Conservation (phyloP, 192 early-diverging fungal genomes). For the Anaeromyces robustus region DNA sequence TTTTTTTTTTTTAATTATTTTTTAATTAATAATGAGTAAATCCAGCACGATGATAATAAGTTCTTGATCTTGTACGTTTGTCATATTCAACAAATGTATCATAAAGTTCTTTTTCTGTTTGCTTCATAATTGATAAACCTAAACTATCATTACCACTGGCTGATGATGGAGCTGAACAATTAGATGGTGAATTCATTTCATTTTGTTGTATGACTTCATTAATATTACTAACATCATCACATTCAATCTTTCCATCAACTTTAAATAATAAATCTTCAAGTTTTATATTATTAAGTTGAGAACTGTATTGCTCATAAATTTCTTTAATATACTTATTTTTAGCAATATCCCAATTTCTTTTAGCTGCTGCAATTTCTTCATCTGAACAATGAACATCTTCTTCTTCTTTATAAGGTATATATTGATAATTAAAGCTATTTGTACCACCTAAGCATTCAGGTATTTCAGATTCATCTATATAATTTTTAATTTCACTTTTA, state of each 20-base stretch:
- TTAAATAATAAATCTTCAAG: background rate
- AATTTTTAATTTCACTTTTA: slow-evolving; percentile 41
- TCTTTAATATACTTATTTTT: background rate
- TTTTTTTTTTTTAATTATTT: too few species aligned
- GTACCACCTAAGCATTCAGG: slow-evolving; percentile 44
- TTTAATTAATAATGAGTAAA: slow-evolving; percentile 1
- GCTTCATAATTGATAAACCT: background rate
- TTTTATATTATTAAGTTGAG: background rate
- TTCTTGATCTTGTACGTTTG: slow-evolving; percentile 14
- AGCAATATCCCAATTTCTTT: background rate
- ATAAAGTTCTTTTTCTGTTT: background rate
- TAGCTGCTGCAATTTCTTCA: background rate
- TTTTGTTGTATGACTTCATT: background rate
- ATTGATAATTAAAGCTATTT: slow-evolving; percentile 32
- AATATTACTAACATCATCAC: background rate
- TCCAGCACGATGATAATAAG: slow-evolving; percentile 28
- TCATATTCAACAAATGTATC: background rate
- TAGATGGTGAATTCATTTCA: background rate
- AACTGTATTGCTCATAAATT: background rate
- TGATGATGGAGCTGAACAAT: background rate
- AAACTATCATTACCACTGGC: background rate
- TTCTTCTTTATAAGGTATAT: slow-evolving; percentile 15
- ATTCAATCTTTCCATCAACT: background rate
- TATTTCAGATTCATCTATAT: slow-evolving; percentile 44
- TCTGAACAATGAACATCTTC: slow-evolving; percentile 18